A percentile compares a stretch with the other conserved stretches of the same genome.
Evolutionary conservation across 805 yeast species (phyloP).

Genomic region (Torulaspora maleeae): DNA sequence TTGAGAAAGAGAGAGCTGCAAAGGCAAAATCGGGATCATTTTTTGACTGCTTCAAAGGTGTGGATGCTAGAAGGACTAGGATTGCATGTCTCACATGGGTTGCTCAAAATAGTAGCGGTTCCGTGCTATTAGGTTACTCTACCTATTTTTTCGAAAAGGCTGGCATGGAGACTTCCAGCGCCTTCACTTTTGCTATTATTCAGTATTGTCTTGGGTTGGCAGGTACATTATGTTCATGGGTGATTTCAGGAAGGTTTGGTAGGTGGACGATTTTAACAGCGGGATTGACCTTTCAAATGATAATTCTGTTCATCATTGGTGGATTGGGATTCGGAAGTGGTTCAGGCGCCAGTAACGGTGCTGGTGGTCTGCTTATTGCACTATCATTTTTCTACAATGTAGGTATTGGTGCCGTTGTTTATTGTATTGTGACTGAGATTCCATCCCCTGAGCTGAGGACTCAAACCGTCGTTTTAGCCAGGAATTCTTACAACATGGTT

Average conservation of each 20-base stretch:
- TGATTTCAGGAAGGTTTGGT: conserved; percentile 12
- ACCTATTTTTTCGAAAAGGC: conserved; percentile 50
- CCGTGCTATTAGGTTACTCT: conserved; percentile 44
- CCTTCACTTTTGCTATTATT: conserved; percentile 46
- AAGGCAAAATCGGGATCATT: conserved; percentile 8
- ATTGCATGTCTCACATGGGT: conserved; percentile 43
- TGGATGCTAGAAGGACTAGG: conserved; percentile 48
- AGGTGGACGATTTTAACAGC: conserved; percentile 14
- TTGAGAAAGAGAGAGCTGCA: conserved; percentile 33
- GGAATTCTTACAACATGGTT: conserved; percentile 35
- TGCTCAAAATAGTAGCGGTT: conserved; percentile 44
- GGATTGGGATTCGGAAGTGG: conserved; percentile 34
- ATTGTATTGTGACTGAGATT: conserved; percentile 41
- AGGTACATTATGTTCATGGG: conserved; percentile 35
- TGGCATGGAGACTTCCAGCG: conserved; percentile 40
- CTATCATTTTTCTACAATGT: conserved; percentile 45
- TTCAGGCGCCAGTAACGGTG: conserved; percentile 39
- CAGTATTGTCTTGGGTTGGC: conserved; percentile 43
- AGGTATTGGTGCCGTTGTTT: conserved; percentile 43
- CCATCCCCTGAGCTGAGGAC: conserved; percentile 41
- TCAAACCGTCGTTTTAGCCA: conserved; percentile 41
- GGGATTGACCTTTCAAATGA: conserved; percentile 25
- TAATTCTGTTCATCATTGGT: conserved; percentile 42
- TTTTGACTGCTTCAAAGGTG: conserved; percentile 47
- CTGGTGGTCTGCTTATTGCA: conserved; percentile 45